Base-by-base conservation (phyloP, 768 basidiomycete species). In the Pulveroboletus sp. region DNA sequence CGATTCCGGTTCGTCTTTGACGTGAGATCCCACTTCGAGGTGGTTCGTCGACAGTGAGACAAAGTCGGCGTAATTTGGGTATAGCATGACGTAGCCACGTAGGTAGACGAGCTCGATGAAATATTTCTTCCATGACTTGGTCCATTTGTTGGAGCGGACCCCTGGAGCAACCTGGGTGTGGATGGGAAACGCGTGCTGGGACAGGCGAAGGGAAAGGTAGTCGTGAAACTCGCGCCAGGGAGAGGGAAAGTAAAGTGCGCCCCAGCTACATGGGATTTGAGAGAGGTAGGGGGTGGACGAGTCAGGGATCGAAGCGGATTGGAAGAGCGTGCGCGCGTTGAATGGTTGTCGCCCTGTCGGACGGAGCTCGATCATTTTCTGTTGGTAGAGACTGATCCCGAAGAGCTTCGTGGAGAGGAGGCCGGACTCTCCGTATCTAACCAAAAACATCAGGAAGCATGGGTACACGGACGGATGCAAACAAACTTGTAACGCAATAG, bases 191-290 rank as follows among this genome's bases (percentile, higher is more conserved):
- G 44, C 36, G 17, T 37, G 51, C 47, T 80, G 78, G n/a, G 81
- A 75, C n/a, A 91, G 77, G 23, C 90, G 83, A n/a, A 76, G 61
- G 33, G 79, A 57, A 53, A 93, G 81, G 62, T 89, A 93, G 43
- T 72, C 68, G 68, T 94, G 89, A 65, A 93, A 94, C 63, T 89
- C 88, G 56, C 82, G 79, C 91, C 90, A 93, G 58, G 86, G 84
- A 55, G 89, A 79, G 11, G 92, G 90, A 62, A 94, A 94, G 71
- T 93, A 94, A 32, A 90, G 74, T 2, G 89, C 91, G 13, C 91
- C 92, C 91, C 90, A 94, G 68, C 87, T 90, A 67, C 91, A 93
- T 0, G 91, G 92, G 10, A 91, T 81, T 50, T 89, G 86, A 0
- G 90, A 91, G 36, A 94, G 78, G 64, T 91, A 94, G 0, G 92